Evolutionary conservation across 768 basidiomycete genomes (phyloP), one percentile per base, ranked within the genome.

Genomic region (Suillus subalutaceus): DNA sequence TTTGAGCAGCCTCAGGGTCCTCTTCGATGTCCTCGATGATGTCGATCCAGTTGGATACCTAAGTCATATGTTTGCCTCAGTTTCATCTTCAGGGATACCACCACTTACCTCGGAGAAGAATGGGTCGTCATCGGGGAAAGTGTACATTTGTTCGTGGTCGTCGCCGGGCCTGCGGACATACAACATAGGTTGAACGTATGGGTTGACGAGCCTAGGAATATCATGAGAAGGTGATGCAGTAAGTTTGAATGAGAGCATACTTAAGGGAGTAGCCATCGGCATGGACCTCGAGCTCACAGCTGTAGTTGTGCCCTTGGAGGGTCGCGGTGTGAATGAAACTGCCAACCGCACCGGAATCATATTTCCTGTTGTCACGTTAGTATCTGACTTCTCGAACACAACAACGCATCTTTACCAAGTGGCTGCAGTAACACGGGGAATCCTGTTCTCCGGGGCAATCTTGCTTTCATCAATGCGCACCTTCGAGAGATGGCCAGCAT

Each of bases 251-350:
- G 43, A 30, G 35, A 30, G 74, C 84, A 65, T 69, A 92, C 92
- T 92, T 94, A 68, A 94, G 83, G 71, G 82, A 88, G 80, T 94
- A 97, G 9, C 97, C 97, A 75, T 99, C 97, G 52, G 94, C 94
- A 79, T 90, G 94, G 50, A 97, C 89, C 75, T 97, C 96, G 50
- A 98, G 83, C 81, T 97, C 96, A 75, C 95, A 97, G 72, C 93
- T 93, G 79, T 98, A 99, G 75, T 96, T 88, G 70, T 83, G 88
- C 61, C 96, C 97, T 75, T 99, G 97, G 48, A 99, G 88, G 30
- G 93, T 92, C 64, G 92, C 92, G 52, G 93, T 84, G 72, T 99
- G 97, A 4, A 88, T 93, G 78, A 99, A 91, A 66, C 87, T 91
- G 30, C 97, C 97, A 40, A 98, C 92, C 43, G 96, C 97, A 15